phyloP scores from a whole-genome alignment of 2,329 filamentous ascomycete genomes.

The Claviceps fusiformis region DNA sequence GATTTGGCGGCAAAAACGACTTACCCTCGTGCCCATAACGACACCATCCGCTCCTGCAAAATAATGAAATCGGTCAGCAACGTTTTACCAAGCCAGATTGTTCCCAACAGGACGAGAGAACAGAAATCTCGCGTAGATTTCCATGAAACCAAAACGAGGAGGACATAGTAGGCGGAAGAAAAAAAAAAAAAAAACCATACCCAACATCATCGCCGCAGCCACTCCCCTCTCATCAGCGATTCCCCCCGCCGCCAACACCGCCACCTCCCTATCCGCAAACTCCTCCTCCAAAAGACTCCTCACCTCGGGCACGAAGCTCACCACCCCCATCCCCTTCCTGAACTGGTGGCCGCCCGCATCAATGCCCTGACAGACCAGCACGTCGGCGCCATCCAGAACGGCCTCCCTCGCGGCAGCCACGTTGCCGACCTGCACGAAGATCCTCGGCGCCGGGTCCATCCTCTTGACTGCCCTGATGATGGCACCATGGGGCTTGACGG shows the following conservation, averaged over 20 bases:
- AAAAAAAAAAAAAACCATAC: conserved; percentile 17
- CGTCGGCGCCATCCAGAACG: conserved; percentile 36
- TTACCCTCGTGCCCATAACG: conserved; percentile 30
- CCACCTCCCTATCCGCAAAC: conserved; percentile 20
- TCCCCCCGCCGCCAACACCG: conserved; percentile 44
- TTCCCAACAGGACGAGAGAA: too few relatives aligned
- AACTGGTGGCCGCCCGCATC: conserved; percentile 54
- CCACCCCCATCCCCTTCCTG: conserved; percentile 35
- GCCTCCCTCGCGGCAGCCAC: conserved; percentile 39
- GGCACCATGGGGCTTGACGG: conserved; percentile 22
- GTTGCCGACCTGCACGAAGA: conserved; percentile 50
- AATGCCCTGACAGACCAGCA: conserved; percentile 47
- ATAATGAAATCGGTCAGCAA: neutral
- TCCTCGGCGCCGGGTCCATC: conserved; percentile 23
- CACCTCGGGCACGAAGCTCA: conserved; percentile 45
- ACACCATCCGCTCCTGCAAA: conserved; percentile 26
- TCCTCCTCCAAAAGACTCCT: conserved; percentile 28
- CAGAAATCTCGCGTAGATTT: too few relatives aligned
- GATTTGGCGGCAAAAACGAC: too few relatives aligned
- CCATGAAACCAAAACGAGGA: too few relatives aligned
- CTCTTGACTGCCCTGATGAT: conserved; percentile 23
- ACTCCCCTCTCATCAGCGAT: conserved; percentile 42
- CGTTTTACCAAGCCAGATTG: too few relatives aligned
- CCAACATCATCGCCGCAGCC: conserved; percentile 40
- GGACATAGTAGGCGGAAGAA: too few relatives aligned